A percentile compares a stretch with the other conserved stretches of the same genome.
These are phyloP conservation scores for Trichopus zeylanicus DNA, from an alignment of 116 monocot genomes.

Conservation along the genomic window DNA sequence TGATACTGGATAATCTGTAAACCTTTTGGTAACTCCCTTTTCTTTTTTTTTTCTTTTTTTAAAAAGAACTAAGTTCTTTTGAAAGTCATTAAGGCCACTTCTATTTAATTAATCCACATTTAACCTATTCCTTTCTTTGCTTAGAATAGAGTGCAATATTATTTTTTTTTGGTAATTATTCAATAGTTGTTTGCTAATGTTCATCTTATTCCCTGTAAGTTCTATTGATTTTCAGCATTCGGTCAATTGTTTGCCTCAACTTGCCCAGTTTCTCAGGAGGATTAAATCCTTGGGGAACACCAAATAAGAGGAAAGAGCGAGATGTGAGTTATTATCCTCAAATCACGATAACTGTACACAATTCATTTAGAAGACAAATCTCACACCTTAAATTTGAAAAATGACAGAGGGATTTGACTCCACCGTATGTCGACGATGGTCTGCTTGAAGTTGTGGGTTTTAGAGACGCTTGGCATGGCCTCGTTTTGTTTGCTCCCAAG, in stretches of 20 bases:
- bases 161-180: too few relatives aligned
- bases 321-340: slow-evolving; percentile 39
- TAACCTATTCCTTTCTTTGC: too few relatives aligned
- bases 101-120: too few relatives aligned
- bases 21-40: neutral
- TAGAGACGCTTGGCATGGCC: slow-evolving; percentile 98
- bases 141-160: too few relatives aligned
- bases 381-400: too few relatives aligned
- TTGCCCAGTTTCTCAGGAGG: slow-evolving; percentile 98
- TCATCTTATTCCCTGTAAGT: neutral
- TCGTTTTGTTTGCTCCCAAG: slow-evolving; percentile 72
- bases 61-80: too few relatives aligned
- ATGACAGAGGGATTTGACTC: slow-evolving; percentile 65
- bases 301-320: slow-evolving; percentile 38
- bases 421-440: slow-evolving; percentile 76
- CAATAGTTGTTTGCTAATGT: neutral
- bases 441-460: slow-evolving; percentile 94
- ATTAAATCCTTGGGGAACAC: slow-evolving; percentile 96
- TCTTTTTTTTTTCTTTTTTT: neutral
- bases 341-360: too few relatives aligned
- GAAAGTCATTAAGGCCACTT: too few relatives aligned
- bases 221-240: slow-evolving; percentile 47
- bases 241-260: slow-evolving; percentile 90
- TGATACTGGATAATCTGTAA: too few relatives aligned
- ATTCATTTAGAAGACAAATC: too few relatives aligned